These are phyloP conservation scores for Suillus placidus DNA, from an alignment of 768 basidiomycete species.

Conservation along the genomic window DNA sequence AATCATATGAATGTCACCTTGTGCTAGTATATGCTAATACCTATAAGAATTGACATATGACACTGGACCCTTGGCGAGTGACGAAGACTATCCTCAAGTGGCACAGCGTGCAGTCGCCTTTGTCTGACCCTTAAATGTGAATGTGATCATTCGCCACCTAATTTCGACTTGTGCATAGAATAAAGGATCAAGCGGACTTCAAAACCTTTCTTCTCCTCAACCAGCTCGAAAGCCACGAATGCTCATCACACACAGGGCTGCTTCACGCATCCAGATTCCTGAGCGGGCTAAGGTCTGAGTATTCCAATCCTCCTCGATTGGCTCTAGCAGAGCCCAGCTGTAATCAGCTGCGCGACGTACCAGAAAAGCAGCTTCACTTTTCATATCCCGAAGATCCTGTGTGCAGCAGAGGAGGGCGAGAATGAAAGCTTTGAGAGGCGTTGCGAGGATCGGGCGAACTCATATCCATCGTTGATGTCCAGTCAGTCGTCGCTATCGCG, in stretches of 20 bases:
- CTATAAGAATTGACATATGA: not conserved
- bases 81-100: not conserved
- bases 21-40: not conserved
- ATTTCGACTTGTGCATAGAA: not conserved
- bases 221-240: conserved; percentile 1
- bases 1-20: not conserved
- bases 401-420: not conserved
- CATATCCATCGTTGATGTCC: not conserved
- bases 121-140: no score
- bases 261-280: not conserved
- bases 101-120: not conserved
- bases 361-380: not conserved
- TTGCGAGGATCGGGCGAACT: not conserved
- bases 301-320: not conserved
- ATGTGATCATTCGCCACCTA: no score
- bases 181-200: not conserved
- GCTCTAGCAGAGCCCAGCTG: conserved; percentile 2
- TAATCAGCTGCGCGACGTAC: not conserved
- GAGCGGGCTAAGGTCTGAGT: conserved; percentile 1
- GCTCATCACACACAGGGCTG: not conserved
- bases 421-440: not conserved
- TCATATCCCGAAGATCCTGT: not conserved
- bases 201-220: not conserved
- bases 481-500: conserved; percentile 1
- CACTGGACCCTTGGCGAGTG: not conserved